phyloP scores from a whole-genome alignment of 768 basidiomycete species.

The Lactarius akahatsu region DNA sequence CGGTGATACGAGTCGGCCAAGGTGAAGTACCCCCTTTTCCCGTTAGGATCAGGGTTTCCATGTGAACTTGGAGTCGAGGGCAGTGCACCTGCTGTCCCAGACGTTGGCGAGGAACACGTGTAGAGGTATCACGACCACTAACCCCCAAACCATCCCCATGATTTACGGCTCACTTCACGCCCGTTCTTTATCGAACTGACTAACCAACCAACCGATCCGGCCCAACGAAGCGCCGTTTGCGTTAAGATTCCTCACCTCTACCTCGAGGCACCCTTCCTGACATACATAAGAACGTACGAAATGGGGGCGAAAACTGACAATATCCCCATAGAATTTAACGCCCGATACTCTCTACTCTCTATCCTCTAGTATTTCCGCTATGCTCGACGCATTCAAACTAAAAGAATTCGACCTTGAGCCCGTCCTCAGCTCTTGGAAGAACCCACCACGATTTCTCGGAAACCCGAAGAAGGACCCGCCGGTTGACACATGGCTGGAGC shows the following conservation, averaged over 20 bases:
- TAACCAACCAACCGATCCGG: conserved; percentile 4
- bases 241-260: conserved; percentile 17
- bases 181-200: conserved; percentile 7
- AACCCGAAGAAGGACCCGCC: conserved; percentile 66
- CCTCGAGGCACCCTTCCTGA: conserved; percentile 19
- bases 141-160: conserved; percentile 12
- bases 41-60: not conserved
- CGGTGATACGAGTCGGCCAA: not conserved
- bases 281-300: conserved; percentile 15
- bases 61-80: conserved; percentile 17
- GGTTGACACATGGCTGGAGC: conserved; percentile 71
- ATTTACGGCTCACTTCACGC: conserved; percentile 18
- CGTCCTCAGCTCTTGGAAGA: conserved; percentile 60
- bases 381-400: conserved; percentile 78
- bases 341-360: not conserved
- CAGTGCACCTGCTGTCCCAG: conserved; percentile 16
- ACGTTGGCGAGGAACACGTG: conserved; percentile 18
- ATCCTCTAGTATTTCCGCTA: conserved; percentile 1
- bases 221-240: conserved; percentile 1
- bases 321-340: conserved; percentile 12
- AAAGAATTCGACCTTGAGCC: conserved; percentile 76
- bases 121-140: conserved; percentile 1
- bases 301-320: conserved; percentile 6
- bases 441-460: conserved; percentile 66
- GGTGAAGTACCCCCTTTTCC: not conserved